Conservation (phyloP, 352 stramenopile genomes). For the Pythium oligandrum region DNA sequence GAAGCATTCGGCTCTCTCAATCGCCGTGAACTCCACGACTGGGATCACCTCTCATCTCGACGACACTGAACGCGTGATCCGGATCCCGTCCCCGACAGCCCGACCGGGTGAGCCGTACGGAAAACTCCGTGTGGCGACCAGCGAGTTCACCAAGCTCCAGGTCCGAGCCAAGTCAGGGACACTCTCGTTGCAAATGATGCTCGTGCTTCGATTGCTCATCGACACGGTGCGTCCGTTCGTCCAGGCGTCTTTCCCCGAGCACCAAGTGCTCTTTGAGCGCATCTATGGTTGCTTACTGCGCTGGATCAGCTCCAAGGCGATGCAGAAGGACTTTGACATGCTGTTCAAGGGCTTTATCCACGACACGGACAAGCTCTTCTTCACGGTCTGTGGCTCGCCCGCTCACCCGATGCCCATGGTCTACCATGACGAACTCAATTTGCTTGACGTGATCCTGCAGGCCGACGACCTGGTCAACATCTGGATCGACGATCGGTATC, state of each 20-base stretch:
- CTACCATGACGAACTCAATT: constrained; percentile 52
- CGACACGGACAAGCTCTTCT: constrained; percentile 41
- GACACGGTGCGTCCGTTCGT: constrained; percentile 34
- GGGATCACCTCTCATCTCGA: constrained; percentile 1
- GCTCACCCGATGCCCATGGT: constrained; percentile 47
- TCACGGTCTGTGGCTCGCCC: constrained; percentile 45
- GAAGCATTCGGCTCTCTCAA: constrained; percentile 26
- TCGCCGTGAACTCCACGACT: constrained; percentile 23
- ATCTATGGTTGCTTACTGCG: constrained; percentile 32
- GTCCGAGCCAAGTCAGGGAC: constrained; percentile 46
- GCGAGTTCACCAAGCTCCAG: constrained; percentile 64
- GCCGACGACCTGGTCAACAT: constrained; percentile 67
- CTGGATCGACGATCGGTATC: constrained; percentile 70
- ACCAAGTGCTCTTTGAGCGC: constrained; percentile 54
- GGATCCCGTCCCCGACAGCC: constrained; percentile 11
- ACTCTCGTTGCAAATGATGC: constrained; percentile 38
- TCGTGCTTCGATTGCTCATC: constrained; percentile 41
- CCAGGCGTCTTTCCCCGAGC: constrained; percentile 42
- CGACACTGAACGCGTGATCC: constrained; percentile 8
- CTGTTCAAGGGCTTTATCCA: constrained; percentile 60
- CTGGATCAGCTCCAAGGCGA: constrained; percentile 34
- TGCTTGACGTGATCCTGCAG: constrained; percentile 59
- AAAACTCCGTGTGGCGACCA: constrained; percentile 33
- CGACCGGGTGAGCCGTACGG: constrained; percentile 12
- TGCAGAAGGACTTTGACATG: constrained; percentile 57